Evolutionary conservation across 148 eudicot genomes (phyloP).

Genomic region (Nepenthes gracilis): DNA sequence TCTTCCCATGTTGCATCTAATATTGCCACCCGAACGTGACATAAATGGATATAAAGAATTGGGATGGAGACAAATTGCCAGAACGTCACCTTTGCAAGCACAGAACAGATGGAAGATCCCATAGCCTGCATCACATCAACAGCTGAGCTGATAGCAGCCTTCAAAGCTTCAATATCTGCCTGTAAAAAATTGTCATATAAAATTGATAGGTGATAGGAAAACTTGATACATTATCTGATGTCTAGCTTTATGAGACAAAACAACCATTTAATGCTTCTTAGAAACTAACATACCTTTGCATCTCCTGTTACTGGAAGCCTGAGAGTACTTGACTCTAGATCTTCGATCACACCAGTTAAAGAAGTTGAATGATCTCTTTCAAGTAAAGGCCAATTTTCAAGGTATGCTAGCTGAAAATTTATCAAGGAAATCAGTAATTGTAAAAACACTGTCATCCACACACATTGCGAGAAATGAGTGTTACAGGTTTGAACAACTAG

Average conservation of each 20-base stretch:
- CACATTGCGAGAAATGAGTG: not conserved
- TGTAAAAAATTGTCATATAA: slow-evolving; percentile 14
- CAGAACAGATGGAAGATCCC: slow-evolving; percentile 60
- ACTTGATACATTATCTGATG: too few species aligned
- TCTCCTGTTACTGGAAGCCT: slow-evolving; percentile 82
- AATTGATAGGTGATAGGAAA: not conserved
- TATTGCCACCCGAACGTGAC: not conserved
- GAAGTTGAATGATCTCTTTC: slow-evolving; percentile 61
- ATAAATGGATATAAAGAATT: not conserved
- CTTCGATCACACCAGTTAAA: slow-evolving; percentile 50
- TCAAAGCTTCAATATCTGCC: slow-evolving; percentile 63
- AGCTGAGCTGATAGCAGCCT: slow-evolving; percentile 68
- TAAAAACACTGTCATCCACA: not conserved
- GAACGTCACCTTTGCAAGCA: slow-evolving; percentile 52
- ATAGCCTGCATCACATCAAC: slow-evolving; percentile 76
- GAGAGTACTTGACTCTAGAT: slow-evolving; percentile 80
- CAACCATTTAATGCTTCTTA: not conserved
- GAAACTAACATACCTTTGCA: slow-evolving; percentile 49
- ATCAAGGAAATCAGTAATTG: not conserved
- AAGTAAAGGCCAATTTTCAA: slow-evolving; percentile 64
- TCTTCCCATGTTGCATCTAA: not conserved
- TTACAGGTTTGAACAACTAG: not conserved
- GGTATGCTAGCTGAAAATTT: slow-evolving; percentile 46
- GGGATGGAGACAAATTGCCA: not conserved
- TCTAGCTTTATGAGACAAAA: not conserved